Conservation (phyloP, 2,329 filamentous ascomycete species). For the Colletotrichum cereale region DNA sequence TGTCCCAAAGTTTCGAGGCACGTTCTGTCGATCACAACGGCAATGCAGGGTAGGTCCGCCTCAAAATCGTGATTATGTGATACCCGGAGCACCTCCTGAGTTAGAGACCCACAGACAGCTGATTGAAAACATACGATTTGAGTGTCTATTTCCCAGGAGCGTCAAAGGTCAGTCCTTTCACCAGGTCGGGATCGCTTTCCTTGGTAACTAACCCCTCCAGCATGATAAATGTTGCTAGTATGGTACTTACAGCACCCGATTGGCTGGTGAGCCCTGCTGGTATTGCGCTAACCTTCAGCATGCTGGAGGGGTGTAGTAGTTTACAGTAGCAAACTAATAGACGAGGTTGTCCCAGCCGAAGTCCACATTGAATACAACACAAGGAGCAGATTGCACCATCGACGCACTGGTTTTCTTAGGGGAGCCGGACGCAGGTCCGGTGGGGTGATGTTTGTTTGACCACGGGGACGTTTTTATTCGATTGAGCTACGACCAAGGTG, state of each 20-base stretch:
- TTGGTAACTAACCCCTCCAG: no score
- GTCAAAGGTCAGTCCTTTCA: background rate
- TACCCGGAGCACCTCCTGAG: background rate
- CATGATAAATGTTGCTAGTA: no score
- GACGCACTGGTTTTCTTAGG: background rate
- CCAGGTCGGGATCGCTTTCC: background rate
- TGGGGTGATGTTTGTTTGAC: background rate
- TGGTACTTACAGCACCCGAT: no score
- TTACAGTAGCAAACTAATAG: no score
- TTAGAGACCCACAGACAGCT: background rate
- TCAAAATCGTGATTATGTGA: no score
- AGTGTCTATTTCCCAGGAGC: background rate
- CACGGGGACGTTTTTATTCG: no score
- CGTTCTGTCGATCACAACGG: constrained; percentile 3
- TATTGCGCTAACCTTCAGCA: no score
- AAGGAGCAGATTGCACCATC: background rate
- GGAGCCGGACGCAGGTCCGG: background rate
- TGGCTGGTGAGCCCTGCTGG: no score
- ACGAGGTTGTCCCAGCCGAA: background rate
- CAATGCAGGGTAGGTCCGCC: background rate
- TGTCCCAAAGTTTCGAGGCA: constrained; percentile 2
- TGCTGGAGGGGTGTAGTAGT: no score
- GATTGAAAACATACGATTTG: background rate
- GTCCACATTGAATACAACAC: constrained; percentile 7
- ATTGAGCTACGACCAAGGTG: no score